Base-by-base conservation (phyloP, 2,329 filamentous ascomycete species). In the Dichotomopilus funicola region DNA sequence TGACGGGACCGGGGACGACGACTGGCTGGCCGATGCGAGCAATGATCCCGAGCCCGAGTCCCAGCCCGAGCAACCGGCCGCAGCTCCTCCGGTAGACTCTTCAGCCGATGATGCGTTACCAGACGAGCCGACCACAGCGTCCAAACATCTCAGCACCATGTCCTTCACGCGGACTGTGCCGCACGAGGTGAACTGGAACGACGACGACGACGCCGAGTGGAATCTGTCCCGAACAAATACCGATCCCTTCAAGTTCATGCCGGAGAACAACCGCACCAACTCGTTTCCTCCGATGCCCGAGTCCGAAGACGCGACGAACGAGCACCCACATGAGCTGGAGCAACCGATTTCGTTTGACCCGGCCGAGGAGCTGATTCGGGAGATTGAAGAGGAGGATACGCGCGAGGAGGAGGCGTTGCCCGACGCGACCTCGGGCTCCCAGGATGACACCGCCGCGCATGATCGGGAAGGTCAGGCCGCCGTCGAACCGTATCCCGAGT, bases 91-190 rank as follows among this genome's bases (percentile, higher is more conserved):
- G 31, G 42, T 40, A 35, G 53, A 60, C n/a, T 48, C 50, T 33
- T 13, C 31, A 5, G 33, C 31, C 5, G 57, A 61, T 4, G 19
- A 57, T n/a, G 46, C 38, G 58, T 11, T 13, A 4, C 49, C 51
- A 6, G 45, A 61, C 13, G 56, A 64, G 31, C 57, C 65, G 7
- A 57, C 48, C 38, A 70, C 71, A 19, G 64, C 69, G 13, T 72
- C 75, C 33, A 81, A 82, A 60, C 82, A 85, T 65, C 68, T 76
- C 8, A 86, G 81, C 67, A 82, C 77, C 48, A 76, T 79, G 66
- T 86, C 83, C 0, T 86, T 86, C 68, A 75, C 82, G 9, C 78
- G 83, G 38, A 86, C 83, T 1, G 81, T 85, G 10, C 79, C 82
- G 9, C 78, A 85, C 55, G 81, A 85, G 52, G 71, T 84, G 31